Conservation (phyloP, 129 eudicot genomes). For the Glebionis coronaria region DNA sequence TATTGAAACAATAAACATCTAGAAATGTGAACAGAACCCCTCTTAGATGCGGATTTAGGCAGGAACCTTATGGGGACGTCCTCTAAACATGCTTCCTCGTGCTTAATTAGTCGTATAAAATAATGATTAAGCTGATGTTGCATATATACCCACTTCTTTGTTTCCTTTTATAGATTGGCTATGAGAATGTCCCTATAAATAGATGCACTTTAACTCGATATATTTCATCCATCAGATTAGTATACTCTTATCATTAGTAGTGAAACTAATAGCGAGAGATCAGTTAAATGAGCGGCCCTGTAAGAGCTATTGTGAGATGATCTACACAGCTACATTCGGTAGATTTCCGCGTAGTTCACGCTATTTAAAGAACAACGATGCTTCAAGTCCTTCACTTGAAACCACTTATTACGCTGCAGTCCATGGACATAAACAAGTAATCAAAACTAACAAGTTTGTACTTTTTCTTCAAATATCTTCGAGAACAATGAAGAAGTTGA, state of each 20-base stretch:
- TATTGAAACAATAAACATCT: constrained; percentile 5
- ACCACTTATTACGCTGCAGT: neutral
- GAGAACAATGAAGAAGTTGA: neutral
- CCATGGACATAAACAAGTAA: constrained; percentile 10
- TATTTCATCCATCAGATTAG: too few species aligned
- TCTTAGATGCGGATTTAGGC: too few species aligned
- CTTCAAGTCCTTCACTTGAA: neutral
- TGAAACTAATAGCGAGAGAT: too few species aligned
- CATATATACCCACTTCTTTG: too few species aligned
- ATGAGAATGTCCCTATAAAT: too few species aligned
- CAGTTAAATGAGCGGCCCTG: neutral
- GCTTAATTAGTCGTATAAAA: too few species aligned
- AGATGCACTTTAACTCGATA: too few species aligned
- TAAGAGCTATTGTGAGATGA: constrained; percentile 15
- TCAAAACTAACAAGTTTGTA: neutral
- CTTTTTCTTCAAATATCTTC: constrained; percentile 6
- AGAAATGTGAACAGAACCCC: constrained; percentile 4
- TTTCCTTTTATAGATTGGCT: too few species aligned
- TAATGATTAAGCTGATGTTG: too few species aligned
- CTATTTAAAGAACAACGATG: constrained; percentile 10
- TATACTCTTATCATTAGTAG: neutral
- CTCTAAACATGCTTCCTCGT: too few species aligned
- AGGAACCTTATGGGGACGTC: too few species aligned
- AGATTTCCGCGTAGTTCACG: neutral
- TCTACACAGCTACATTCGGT: constrained; percentile 14